Conservation (phyloP, 345 rosid genomes). For the Sonneratia alba region DNA sequence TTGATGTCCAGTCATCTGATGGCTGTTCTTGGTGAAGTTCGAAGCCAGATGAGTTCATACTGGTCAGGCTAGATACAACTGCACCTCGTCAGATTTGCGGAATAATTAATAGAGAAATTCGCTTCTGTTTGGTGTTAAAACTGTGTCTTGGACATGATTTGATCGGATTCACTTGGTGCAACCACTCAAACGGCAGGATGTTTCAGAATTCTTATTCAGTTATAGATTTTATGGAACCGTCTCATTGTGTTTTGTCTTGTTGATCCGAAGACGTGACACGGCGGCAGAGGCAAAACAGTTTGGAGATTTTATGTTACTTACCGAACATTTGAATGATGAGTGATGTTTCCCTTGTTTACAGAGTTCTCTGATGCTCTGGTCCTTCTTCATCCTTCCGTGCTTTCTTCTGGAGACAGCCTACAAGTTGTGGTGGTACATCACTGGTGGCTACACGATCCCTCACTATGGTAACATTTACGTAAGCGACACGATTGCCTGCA, state of each 20-base stretch:
- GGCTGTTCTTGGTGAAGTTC: not conserved
- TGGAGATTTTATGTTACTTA: not conserved
- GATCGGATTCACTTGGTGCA: not conserved
- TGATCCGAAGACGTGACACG: not conserved
- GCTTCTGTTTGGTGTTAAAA: not conserved
- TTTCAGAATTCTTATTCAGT: not conserved
- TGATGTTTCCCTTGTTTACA: conserved; percentile 20
- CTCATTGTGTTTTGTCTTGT: not conserved
- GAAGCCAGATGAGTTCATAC: not conserved
- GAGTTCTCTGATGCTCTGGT: conserved; percentile 62
- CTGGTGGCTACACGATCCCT: conserved; percentile 55
- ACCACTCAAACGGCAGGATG: not conserved
- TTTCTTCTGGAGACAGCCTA: conserved; percentile 56
- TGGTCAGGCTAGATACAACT: too few relatives aligned
- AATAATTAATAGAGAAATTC: not conserved
- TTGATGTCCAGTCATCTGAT: not conserved
- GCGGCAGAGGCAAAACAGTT: not conserved
- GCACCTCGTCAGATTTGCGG: not conserved
- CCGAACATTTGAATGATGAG: not conserved
- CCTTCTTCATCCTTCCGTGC: conserved; percentile 65
- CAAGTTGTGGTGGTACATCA: conserved; percentile 84
- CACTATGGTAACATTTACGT: conserved; percentile 35
- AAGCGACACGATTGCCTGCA: conserved; percentile 45
- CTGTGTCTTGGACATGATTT: not conserved
- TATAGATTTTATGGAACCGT: not conserved